Evolutionary conservation across 768 basidiomycete genomes (phyloP).

Genomic region (Suillus subaureus): DNA sequence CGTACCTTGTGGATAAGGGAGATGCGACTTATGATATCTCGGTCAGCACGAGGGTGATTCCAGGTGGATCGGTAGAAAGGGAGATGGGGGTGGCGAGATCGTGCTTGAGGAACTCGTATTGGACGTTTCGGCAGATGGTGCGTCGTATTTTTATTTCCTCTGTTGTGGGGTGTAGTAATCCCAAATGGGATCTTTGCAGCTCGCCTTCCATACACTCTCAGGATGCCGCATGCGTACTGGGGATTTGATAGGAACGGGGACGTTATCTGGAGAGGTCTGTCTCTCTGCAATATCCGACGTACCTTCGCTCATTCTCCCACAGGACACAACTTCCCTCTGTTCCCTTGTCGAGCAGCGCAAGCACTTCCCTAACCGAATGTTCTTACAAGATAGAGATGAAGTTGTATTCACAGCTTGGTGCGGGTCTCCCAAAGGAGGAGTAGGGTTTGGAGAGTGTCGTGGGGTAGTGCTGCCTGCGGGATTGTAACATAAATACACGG

Average conservation of each 20-base stretch:
- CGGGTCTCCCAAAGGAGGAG: background rate
- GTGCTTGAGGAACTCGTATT: slow-evolving; percentile 8
- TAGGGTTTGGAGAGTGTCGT: slow-evolving; percentile 11
- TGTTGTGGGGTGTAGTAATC: background rate
- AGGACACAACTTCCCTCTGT: slow-evolving; percentile 7
- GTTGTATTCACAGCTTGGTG: slow-evolving; percentile 5
- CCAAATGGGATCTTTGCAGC: background rate
- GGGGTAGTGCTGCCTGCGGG: slow-evolving; percentile 8
- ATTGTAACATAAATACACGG: background rate
- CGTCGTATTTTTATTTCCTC: background rate
- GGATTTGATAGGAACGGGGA: slow-evolving; percentile 10
- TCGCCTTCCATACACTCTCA: slow-evolving; percentile 6
- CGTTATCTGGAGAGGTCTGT: slow-evolving; percentile 9
- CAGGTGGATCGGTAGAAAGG: background rate
- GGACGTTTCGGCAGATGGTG: slow-evolving; percentile 12
- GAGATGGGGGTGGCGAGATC: slow-evolving; percentile 2
- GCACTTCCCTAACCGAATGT: slow-evolving; percentile 1
- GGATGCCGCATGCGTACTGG: slow-evolving; percentile 12
- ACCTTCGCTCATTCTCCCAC: background rate
- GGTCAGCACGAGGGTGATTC: background rate
- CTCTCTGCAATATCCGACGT: background rate
- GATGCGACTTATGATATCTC: slow-evolving; percentile 8
- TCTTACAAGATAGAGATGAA: slow-evolving; percentile 5
- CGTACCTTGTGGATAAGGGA: slow-evolving; percentile 5
- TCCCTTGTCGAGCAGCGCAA: slow-evolving; percentile 8